A percentile compares a stretch with the other conserved stretches of the same genome.
Evolutionary conservation across 257 asterid species (phyloP).

Genomic region (Capsicum baccatum): DNA sequence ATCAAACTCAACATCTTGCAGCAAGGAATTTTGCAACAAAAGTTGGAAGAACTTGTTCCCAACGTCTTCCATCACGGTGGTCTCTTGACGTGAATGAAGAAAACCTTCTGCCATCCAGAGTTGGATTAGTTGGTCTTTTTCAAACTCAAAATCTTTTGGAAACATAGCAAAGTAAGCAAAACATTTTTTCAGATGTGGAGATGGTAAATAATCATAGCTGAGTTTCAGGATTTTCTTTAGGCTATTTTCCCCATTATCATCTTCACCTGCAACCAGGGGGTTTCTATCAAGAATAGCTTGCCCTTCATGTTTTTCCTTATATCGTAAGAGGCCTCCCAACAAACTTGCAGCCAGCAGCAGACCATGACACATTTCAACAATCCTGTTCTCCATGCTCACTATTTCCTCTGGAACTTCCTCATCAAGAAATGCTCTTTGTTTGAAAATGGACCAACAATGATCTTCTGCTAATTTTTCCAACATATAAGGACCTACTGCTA

Average conservation of each 20-base stretch:
- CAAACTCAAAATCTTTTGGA: slow-evolving; percentile 31
- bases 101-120: slow-evolving; percentile 43
- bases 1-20: neutral
- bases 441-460: slow-evolving; percentile 37
- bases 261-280: neutral
- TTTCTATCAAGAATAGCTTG: neutral
- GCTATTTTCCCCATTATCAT: neutral
- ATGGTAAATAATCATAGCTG: slow-evolving; percentile 41
- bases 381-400: neutral
- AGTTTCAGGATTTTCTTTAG: slow-evolving; percentile 30
- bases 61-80: slow-evolving; percentile 32
- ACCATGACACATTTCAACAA: slow-evolving; percentile 35
- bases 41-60: slow-evolving; percentile 31
- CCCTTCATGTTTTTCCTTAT: neutral
- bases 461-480: neutral
- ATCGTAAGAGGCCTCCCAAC: neutral
- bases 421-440: slow-evolving; percentile 27
- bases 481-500: neutral
- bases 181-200: slow-evolving; percentile 33
- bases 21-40: slow-evolving; percentile 35
- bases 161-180: slow-evolving; percentile 38
- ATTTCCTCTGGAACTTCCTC: slow-evolving; percentile 23
- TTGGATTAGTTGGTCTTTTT: slow-evolving; percentile 35
- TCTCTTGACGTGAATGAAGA: slow-evolving; percentile 25
- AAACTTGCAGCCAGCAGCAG: slow-evolving; percentile 31